These are phyloP conservation scores for Rosa chinensis DNA, from an alignment of 306 rosid genomes.

Conservation along the genomic window DNA sequence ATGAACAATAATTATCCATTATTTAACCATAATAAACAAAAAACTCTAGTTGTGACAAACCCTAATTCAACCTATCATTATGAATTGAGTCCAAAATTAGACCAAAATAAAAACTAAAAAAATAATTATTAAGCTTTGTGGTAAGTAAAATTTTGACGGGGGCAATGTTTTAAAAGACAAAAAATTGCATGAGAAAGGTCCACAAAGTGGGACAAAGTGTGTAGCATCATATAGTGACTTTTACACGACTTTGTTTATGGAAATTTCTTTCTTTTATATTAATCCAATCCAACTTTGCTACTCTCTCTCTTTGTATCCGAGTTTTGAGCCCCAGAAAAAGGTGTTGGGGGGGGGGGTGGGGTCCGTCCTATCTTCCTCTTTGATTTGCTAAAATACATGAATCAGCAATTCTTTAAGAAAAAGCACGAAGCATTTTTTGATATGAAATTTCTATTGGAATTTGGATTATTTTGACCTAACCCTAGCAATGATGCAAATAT, in stretches of 20 bases:
- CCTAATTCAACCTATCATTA: slow-evolving; percentile 12
- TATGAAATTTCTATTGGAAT: slow-evolving; percentile 22
- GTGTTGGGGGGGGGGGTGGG: background rate
- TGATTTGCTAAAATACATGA: slow-evolving; percentile 22
- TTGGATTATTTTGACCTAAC: slow-evolving; percentile 46
- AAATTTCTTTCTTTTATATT: background rate
- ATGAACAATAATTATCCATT: background rate
- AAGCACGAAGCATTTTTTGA: slow-evolving; percentile 8
- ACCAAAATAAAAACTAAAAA: background rate
- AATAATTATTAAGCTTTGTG: background rate
- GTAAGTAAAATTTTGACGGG: slow-evolving; percentile 1
- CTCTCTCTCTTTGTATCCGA: slow-evolving; percentile 4
- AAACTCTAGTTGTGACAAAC: background rate
- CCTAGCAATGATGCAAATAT: slow-evolving; percentile 20
- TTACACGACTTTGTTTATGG: slow-evolving; percentile 10
- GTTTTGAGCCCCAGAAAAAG: slow-evolving; percentile 15
- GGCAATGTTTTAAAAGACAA: slow-evolving; percentile 9
- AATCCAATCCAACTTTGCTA: background rate
- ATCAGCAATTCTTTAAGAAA: slow-evolving; percentile 12
- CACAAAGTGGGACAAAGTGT: slow-evolving; percentile 36
- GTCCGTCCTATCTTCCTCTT: background rate
- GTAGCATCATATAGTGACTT: slow-evolving; percentile 32
- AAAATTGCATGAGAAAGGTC: slow-evolving; percentile 20
- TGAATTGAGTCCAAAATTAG: background rate
- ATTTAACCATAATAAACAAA: background rate